Evolutionary conservation across 2,329 filamentous ascomycete genomes (phyloP).

Genomic region (Immersiporthe knoxdaviesiana): DNA sequence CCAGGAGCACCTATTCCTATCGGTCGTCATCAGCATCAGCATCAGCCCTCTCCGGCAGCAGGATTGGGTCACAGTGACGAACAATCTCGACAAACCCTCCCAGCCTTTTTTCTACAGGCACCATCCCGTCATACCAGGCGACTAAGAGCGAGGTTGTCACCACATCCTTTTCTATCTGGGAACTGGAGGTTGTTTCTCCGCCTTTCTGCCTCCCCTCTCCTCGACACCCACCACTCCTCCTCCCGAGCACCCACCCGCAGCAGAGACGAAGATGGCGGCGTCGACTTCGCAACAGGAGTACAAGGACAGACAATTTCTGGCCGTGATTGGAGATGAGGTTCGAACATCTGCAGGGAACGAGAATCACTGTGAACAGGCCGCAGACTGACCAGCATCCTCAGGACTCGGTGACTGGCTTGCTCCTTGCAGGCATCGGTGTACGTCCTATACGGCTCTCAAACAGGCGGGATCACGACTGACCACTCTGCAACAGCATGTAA

Average conservation of each 20-base stretch:
- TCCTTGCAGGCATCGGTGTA: slow-evolving; percentile 94
- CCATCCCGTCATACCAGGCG: background rate
- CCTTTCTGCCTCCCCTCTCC: slow-evolving; percentile 11
- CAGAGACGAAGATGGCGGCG: slow-evolving; percentile 12
- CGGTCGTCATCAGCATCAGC: slow-evolving; percentile 21
- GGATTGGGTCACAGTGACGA: background rate
- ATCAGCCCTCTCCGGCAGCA: background rate
- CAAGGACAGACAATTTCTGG: slow-evolving; percentile 92
- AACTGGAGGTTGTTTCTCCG: background rate
- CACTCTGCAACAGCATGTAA: slow-evolving; percentile 76
- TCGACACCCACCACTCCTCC: background rate
- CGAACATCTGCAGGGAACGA: background rate
- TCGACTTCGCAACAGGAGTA: slow-evolving; percentile 59
- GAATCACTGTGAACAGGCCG: background rate
- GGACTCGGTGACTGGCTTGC: slow-evolving; percentile 94
- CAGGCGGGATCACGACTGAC: slow-evolving; percentile 24
- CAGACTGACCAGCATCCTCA: slow-evolving; percentile 45
- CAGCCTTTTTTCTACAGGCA: background rate
- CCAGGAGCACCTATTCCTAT: background rate
- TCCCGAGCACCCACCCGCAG: background rate
- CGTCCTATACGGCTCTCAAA: slow-evolving; percentile 34
- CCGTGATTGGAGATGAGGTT: slow-evolving; percentile 97
- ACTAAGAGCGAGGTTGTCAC: background rate
- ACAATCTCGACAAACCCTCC: slow-evolving; percentile 4
- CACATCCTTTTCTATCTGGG: background rate